These are phyloP conservation scores for Teunomyces stri DNA, from an alignment of 805 yeast genomes.

Conservation along the genomic window DNA sequence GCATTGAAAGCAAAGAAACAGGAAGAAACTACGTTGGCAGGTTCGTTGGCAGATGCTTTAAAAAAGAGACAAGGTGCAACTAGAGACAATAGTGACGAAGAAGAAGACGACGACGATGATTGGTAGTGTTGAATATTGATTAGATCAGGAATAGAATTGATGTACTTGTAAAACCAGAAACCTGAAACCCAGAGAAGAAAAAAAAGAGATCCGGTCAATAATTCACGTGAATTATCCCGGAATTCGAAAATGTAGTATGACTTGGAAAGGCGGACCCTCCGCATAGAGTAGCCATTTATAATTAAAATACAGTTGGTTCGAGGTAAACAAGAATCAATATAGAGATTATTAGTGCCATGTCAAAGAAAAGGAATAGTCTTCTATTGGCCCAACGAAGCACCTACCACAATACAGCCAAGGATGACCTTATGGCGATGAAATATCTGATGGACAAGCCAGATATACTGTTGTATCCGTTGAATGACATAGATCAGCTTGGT, in stretches of 20 bases:
- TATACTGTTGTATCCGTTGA: constrained; percentile 33
- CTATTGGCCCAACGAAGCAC: constrained; percentile 22
- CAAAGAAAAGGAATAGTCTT: constrained; percentile 29
- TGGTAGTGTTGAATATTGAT: constrained; percentile 10
- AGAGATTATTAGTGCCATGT: constrained; percentile 15
- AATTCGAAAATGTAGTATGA: not conserved
- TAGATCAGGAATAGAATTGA: constrained; percentile 4
- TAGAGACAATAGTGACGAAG: constrained; percentile 67
- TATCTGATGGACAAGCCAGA: constrained; percentile 36
- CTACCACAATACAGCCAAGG: constrained; percentile 20
- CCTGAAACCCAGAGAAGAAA: too few relatives aligned
- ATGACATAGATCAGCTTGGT: constrained; percentile 14
- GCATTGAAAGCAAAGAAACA: constrained; percentile 63
- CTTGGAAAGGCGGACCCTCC: not conserved
- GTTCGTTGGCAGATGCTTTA: constrained; percentile 86
- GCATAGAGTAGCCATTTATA: not conserved
- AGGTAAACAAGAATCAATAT: not conserved
- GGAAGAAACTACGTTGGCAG: constrained; percentile 64
- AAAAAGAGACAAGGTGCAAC: constrained; percentile 68
- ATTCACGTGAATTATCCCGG: constrained; percentile 1
- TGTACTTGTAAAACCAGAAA: not conserved
- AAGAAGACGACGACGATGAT: constrained; percentile 67
- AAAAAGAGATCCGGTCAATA: not conserved
- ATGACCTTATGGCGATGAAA: constrained; percentile 34
- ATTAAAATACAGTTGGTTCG: not conserved